Base-by-base conservation (phyloP, 2,329 filamentous ascomycete species). In the Chalaropsis thielavioides region DNA sequence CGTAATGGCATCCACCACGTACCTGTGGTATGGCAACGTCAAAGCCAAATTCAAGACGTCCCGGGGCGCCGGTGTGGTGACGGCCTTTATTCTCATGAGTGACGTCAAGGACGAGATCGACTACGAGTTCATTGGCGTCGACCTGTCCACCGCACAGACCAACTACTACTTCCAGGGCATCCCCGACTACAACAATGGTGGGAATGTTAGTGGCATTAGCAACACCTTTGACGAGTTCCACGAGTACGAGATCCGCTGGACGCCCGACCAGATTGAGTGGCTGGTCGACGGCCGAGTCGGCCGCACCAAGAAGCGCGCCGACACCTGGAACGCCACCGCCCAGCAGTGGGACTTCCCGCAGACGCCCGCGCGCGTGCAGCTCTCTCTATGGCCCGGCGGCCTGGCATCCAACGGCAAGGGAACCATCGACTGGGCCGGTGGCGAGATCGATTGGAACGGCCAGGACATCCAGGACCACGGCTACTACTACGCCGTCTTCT, bases 81-180 rank as follows among this genome's bases (percentile, higher is more conserved):
- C 91, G 1, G 92, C 91, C 38, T 99, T 99, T 74, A 99, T 99
- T 74, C 80, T 97, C 72, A 84, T 96, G 75, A 92, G 89, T 43
- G 92, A 97, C 72, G 88, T 95, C 72, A 95, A 96, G 81, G 94
- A 99, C 72, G 94, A 99, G 76, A 96, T 99, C 71, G 94, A 99
- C 77, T 97, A 90, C 74, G 94, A 99, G 75, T 97, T 88, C 74
- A 83, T 99, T 64, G 94, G 94, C 69, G 82, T 82, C 56, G 89
- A 96, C 72, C 79, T 95, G 68, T 72, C 79, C 59, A 83, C 81
- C 68, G 89, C 88, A 19, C 92, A 99, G 79, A 94, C 91, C 73
- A 99, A 99, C 79, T 99, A 86, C 80, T 99, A 96, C 77, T 96
- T 88, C 78, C 92, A 96, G 77, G 94, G 94, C 72, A 87, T 96